Base-by-base conservation (phyloP, 1,284 basidiomycete species). In the Agroathelia rolfsii region DNA sequence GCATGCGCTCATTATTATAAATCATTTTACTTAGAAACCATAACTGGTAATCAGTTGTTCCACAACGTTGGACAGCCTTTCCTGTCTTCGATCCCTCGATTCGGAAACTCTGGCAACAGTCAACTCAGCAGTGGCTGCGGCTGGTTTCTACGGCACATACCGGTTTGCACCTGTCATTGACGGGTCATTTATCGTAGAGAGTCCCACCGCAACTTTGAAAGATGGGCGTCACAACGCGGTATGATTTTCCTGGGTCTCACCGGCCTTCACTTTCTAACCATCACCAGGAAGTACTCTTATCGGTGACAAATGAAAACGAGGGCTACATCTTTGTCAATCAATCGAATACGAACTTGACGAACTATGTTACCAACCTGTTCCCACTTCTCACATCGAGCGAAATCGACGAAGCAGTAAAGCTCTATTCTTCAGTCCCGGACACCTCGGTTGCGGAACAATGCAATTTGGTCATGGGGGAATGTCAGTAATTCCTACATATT, bases 151-250 rank as follows among this genome's bases (percentile, higher is more conserved):
- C 33, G 65, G 62, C 0, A 62, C 59, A 0, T 63, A 53, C 21
- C 40, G 48, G 8, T 62, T 61, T 32, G 55, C 59, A 9, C 63
- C 65, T 3, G 62, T 65, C 9, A 53, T 68, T 3, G 69, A 72
- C 37, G 66, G 58, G 0, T 43, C 44, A 0, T 56, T 70, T 34
- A 69, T 69, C 27, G 50, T 53, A 3, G 56, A 66, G 36, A 46
- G 59, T 2, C 62, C 66, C 0, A 59, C 54, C 0, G 35, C 56
- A 26, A 50, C 63, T 0, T 44, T 71, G 6, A 16, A n/a, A 5
- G n/a, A 19, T 10, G 19, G 28, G 9, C 19, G 17, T 6, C 8
- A 32, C 12, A 39, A 39, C 20, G 37, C n/a, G 12, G 30, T 32
- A 14, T 7, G 36, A n/a, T 6, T 5, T 22, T 6, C 19, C n/a